Conservation (phyloP, 805 yeast species). For the Lachancea nothofagi region DNA sequence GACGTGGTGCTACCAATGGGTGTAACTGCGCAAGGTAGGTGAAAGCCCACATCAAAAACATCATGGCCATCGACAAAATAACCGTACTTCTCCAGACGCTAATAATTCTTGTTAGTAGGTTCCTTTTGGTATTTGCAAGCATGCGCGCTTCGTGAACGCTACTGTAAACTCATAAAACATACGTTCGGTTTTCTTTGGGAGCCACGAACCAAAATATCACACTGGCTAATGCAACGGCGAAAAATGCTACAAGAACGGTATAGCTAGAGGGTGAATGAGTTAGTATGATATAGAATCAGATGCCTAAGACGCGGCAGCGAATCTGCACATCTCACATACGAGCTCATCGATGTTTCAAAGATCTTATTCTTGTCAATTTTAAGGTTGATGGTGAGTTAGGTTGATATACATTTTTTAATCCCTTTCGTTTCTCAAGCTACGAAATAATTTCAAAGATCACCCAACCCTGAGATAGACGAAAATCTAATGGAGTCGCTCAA, state of each 20-base stretch:
- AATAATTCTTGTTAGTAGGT: slow-evolving; percentile 2
- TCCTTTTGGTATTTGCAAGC: background rate
- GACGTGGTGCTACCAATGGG: slow-evolving; percentile 85
- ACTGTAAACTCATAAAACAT: slow-evolving; percentile 27
- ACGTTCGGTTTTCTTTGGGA: slow-evolving; percentile 74
- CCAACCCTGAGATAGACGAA: slow-evolving; percentile 1
- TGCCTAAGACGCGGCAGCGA: too few relatives aligned
- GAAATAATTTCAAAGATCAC: background rate
- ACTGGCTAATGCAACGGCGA: slow-evolving; percentile 52
- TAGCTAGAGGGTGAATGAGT: slow-evolving; percentile 39
- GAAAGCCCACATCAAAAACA: slow-evolving; percentile 87
- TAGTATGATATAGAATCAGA: background rate
- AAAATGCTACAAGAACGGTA: slow-evolving; percentile 61
- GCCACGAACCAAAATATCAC: slow-evolving; percentile 78
- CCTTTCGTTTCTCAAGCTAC: slow-evolving; percentile 3
- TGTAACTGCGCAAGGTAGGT: slow-evolving; percentile 82
- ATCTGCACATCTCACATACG: background rate
- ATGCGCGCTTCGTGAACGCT: background rate
- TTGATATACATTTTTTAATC: background rate
- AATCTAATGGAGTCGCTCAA: slow-evolving; percentile 4
- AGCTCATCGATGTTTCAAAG: slow-evolving; percentile 3
- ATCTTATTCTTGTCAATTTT: background rate
- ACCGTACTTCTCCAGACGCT: slow-evolving; percentile 70
- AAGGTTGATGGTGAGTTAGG: background rate
- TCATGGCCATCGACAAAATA: slow-evolving; percentile 66